Evolutionary conservation across 2,329 filamentous ascomycete genomes (phyloP).

Genomic region (Aspergillus sp.): DNA sequence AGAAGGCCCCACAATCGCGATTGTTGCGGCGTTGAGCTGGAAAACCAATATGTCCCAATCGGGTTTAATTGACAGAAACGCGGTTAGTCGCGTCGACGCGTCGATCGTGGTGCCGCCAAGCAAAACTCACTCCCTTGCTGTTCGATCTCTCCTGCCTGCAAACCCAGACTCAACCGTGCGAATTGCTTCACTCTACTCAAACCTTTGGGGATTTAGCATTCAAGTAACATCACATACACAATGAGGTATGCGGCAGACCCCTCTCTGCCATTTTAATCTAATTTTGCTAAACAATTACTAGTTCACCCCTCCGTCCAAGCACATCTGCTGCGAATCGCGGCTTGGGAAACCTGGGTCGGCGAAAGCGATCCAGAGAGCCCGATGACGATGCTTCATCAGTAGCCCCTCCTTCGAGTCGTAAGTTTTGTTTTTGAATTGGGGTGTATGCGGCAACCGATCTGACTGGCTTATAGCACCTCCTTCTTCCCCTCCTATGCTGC

Average conservation of each 20-base stretch:
- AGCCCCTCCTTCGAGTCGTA: constrained; percentile 63
- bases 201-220: constrained; percentile 6
- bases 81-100: constrained; percentile 25
- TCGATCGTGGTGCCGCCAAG: constrained; percentile 18
- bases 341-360: constrained; percentile 50
- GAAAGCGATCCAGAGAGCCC: constrained; percentile 65
- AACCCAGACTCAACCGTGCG: constrained; percentile 14
- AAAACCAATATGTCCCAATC: constrained; percentile 22
- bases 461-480: constrained; percentile 41
- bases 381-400: constrained; percentile 63
- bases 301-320: constrained; percentile 78
- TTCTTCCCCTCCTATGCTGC: constrained; percentile 62
- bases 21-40: neutral
- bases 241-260: constrained; percentile 28
- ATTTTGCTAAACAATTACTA: constrained; percentile 36
- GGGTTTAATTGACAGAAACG: constrained; percentile 36
- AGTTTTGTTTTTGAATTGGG: constrained; percentile 31
- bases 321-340: constrained; percentile 83
- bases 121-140: constrained; percentile 20
- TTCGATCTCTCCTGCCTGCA: constrained; percentile 14
- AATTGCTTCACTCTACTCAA: constrained; percentile 9
- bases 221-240: constrained; percentile 21
- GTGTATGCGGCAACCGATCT: neutral
- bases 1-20: neutral
- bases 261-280: neutral